Evolutionary conservation across 2,329 filamentous ascomycete genomes (phyloP), one percentile per base, ranked within the genome.

Genomic region (Cordyceps pruinosa): DNA sequence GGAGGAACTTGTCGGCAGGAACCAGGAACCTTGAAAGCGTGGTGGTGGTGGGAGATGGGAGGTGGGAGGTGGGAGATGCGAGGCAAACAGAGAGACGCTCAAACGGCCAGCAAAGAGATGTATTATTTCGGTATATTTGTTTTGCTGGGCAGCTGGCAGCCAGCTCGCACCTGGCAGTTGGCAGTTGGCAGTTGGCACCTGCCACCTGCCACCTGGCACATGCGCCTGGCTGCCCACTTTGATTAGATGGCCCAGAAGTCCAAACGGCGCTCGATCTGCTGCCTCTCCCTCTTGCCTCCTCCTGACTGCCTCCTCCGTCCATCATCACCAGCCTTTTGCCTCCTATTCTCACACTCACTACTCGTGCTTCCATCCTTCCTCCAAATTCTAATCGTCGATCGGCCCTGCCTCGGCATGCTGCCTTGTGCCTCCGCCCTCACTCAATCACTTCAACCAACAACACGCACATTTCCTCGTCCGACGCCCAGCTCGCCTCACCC

Each of bases 391-490:
- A 34, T 25, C 26, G n/a, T 34, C 50, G 9, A 19, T n/a, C 37
- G 13, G 32, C 1, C 28, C 49, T 13, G 26, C 32, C 32, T 26
- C 25, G 10, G 48, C 23, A 12, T n/a, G n/a, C n/a, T n/a, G n/a
- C n/a, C n/a, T n/a, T n/a, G 23, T n/a, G 12, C 34, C 17, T 28
- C 46, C 13, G 15, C n/a, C 35, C 19, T 52, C 49, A 3, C 19
- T n/a, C 30, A 42, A n/a, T n/a, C 17, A 21, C 28, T 51, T 39
- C 25, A 48, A 55, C 52, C 52, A 55, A 48, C 52, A 55, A 48
- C 42, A 55, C 52, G n/a, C 42, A 10, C 51, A 45, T 45, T 37
- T 10, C 15, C 41, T 19, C 23, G 10, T n/a, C 23, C 6, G 21
- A 54, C 21, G 37, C 41, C 26, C 41, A 13, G 21, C 52, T 25